Conservation (phyloP, 768 basidiomycete genomes). For the Auriscalpium microsporum region DNA sequence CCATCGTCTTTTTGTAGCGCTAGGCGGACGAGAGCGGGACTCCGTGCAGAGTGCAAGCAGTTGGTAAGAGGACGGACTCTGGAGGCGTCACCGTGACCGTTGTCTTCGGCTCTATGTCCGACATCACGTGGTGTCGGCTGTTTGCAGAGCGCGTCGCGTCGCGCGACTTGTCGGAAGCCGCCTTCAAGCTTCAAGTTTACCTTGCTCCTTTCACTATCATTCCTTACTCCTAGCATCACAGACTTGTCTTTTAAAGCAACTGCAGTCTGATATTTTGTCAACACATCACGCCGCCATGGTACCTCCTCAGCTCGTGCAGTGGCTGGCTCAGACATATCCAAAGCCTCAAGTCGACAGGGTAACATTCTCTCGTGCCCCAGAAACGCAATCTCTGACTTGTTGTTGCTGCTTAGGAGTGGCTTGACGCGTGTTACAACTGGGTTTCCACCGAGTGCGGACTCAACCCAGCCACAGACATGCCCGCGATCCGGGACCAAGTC, state of each 20-base stretch:
- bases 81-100: no score
- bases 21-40: no score
- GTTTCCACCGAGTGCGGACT: slow-evolving; percentile 39
- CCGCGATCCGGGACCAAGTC: slow-evolving; percentile 45
- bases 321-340: slow-evolving; percentile 48
- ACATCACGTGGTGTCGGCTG: no score
- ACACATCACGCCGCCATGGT: slow-evolving; percentile 16
- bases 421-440: slow-evolving; percentile 65
- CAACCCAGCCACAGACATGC: slow-evolving; percentile 38
- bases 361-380: background rate
- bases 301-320: slow-evolving; percentile 34
- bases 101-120: no score
- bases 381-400: background rate
- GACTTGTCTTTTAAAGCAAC: background rate
- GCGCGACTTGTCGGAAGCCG: no score
- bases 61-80: no score
- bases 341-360: slow-evolving; percentile 60
- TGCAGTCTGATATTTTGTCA: background rate
- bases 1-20: no score
- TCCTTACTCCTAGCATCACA: no score
- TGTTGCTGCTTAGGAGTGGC: slow-evolving; percentile 52
- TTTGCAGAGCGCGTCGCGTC: no score
- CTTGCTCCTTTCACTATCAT: background rate
- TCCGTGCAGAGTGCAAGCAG: no score
- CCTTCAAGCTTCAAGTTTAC: no score